Conservation (phyloP, 78 protist genomes). For the Dictyostelium discoideum region DNA sequence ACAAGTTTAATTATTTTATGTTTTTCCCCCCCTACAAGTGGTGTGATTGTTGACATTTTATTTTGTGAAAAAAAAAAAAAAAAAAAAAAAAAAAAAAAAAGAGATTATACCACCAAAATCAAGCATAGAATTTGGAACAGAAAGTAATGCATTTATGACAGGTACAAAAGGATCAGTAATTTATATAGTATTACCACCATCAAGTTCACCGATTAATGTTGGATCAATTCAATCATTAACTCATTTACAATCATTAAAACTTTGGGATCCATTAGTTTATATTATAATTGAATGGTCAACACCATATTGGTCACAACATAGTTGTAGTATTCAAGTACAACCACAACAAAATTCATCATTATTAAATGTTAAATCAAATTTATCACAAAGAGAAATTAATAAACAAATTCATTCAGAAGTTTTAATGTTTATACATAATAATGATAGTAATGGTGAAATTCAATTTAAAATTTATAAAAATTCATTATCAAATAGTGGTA, state of each 20-base stretch:
- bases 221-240: conserved; percentile 30
- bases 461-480: neutral
- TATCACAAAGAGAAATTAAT: conserved; percentile 20
- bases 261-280: conserved; percentile 74
- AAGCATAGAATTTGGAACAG: conserved; percentile 68
- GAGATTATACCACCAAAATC: conserved; percentile 61
- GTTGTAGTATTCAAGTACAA: neutral
- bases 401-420: conserved; percentile 59
- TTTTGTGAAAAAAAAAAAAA: neutral
- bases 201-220: conserved; percentile 2
- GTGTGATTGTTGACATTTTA: neutral
- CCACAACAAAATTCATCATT: neutral
- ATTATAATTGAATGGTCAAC: conserved; percentile 57
- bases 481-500: neutral
- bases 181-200: conserved; percentile 48
- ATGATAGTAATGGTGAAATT: conserved; percentile 19
- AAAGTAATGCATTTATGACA: conserved; percentile 55
- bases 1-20: too few species aligned
- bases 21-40: too few species aligned
- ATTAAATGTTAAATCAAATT: neutral
- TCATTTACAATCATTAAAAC: neutral
- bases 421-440: neutral
- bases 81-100: neutral
- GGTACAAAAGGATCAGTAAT: conserved; percentile 65
- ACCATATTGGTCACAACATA: conserved; percentile 51